Percentiles rank a stretch among this genome's conserved stretches.
These are phyloP conservation scores for Phytophthora constricta DNA, from an alignment of 352 stramenopile genomes.

Conservation along the genomic window DNA sequence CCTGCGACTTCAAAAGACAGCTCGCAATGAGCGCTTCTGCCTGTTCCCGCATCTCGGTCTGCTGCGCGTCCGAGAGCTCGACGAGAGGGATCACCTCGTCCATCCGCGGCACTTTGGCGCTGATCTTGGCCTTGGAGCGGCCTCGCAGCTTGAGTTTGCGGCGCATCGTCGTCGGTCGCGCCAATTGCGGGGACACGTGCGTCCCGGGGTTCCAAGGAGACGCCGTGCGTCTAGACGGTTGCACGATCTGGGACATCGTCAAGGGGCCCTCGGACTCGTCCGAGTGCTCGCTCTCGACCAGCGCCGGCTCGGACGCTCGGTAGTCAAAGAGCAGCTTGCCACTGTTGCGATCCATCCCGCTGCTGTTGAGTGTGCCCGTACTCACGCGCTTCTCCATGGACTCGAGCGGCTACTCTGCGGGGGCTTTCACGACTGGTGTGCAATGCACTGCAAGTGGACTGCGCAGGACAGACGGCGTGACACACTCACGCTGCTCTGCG, in stretches of 20 bases:
- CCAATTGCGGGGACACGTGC: slow-evolving; percentile 11
- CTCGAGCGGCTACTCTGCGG: not conserved
- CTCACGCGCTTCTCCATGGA: slow-evolving; percentile 28
- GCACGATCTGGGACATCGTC: slow-evolving; percentile 35
- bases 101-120: slow-evolving; percentile 39
- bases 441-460: no score
- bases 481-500: no score
- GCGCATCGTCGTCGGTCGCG: slow-evolving; percentile 19
- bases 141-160: slow-evolving; percentile 38
- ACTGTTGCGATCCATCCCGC: slow-evolving; percentile 30
- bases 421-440: no score
- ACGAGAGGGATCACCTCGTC: slow-evolving; percentile 44
- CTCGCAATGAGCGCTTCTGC: slow-evolving; percentile 48
- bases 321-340: slow-evolving; percentile 31
- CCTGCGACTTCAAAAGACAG: slow-evolving; percentile 48
- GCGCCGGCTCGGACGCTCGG: slow-evolving; percentile 37
- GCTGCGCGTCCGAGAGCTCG: slow-evolving; percentile 34
- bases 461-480: no score
- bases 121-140: slow-evolving; percentile 32
- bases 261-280: slow-evolving; percentile 32
- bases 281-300: slow-evolving; percentile 40
- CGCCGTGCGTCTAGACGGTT: slow-evolving; percentile 25
- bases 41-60: slow-evolving; percentile 37
- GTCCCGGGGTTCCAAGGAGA: slow-evolving; percentile 18
- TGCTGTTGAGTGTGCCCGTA: slow-evolving; percentile 24